Percentiles rank a stretch among this genome's conserved stretches.
Conservation (phyloP, 2,329 filamentous ascomycete species). For the Sporothrix protearum region DNA sequence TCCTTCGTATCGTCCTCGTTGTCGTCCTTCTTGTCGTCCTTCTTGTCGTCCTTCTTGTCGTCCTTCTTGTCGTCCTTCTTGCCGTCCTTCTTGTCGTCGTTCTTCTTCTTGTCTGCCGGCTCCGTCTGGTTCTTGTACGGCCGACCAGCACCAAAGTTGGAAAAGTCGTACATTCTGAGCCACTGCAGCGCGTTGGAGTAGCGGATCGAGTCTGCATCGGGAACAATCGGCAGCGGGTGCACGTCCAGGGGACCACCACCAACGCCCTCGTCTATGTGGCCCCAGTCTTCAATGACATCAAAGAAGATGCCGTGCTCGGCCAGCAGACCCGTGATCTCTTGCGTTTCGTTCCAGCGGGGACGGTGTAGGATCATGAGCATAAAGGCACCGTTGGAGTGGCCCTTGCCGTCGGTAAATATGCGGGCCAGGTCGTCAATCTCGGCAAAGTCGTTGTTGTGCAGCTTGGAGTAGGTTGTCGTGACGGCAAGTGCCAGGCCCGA, state of each 20-base stretch:
- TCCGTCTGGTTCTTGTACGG: not conserved
- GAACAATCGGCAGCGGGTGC: not conserved
- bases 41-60: not conserved
- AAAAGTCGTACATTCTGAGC: slow-evolving; percentile 8
- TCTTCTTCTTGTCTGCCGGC: not conserved
- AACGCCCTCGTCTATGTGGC: slow-evolving; percentile 26
- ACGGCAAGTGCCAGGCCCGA: slow-evolving; percentile 43
- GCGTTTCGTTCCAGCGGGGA: slow-evolving; percentile 36
- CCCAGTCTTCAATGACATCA: slow-evolving; percentile 28
- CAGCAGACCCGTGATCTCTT: slow-evolving; percentile 35
- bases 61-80: not conserved
- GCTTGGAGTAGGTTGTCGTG: slow-evolving; percentile 42
- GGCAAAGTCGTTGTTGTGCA: slow-evolving; percentile 40
- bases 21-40: not conserved
- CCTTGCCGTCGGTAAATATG: slow-evolving; percentile 44
- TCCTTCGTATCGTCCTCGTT: not conserved
- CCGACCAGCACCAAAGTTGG: slow-evolving; percentile 4
- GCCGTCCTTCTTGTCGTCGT: not conserved
- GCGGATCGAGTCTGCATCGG: slow-evolving; percentile 25
- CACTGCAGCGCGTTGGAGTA: slow-evolving; percentile 24
- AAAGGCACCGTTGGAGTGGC: slow-evolving; percentile 43
- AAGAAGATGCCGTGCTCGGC: slow-evolving; percentile 41
- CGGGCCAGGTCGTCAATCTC: slow-evolving; percentile 44
- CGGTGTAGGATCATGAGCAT: slow-evolving; percentile 43
- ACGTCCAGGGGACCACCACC: slow-evolving; percentile 15